These are phyloP conservation scores for Graphium sp. DNA, from an alignment of 2,329 filamentous ascomycete species.

Conservation along the genomic window DNA sequence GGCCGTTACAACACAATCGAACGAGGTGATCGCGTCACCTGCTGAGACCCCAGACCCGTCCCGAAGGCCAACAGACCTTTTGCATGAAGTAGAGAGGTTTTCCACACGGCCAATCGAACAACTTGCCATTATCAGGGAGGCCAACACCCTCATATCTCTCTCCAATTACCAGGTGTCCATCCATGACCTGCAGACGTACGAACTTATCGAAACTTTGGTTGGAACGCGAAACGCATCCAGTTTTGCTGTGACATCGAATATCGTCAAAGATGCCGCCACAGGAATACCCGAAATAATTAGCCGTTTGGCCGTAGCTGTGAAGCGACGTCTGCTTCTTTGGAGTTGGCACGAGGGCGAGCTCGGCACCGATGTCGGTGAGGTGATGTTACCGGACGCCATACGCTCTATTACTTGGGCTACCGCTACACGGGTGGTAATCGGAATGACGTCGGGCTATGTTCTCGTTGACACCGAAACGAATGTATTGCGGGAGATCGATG, in stretches of 20 bases:
- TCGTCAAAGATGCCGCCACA: conserved; percentile 74
- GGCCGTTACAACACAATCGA: too few species aligned
- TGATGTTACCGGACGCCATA: conserved; percentile 66
- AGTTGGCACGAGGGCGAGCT: conserved; percentile 94
- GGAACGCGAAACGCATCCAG: conserved; percentile 77
- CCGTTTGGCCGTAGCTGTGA: conserved; percentile 78
- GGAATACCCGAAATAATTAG: conserved; percentile 89
- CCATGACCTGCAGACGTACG: conserved; percentile 75
- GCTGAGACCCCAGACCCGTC: conserved; percentile 9
- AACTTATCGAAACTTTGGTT: conserved; percentile 60
- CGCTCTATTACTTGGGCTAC: conserved; percentile 85
- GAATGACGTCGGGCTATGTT: conserved; percentile 82
- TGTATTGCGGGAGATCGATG: conserved; percentile 49
- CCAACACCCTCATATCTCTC: conserved; percentile 76
- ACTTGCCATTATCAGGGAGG: conserved; percentile 89
- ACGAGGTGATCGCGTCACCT: conserved; percentile 11
- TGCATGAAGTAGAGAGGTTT: conserved; percentile 90
- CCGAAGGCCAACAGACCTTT: conserved; percentile 55
- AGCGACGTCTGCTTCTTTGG: conserved; percentile 79
- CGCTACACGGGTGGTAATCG: conserved; percentile 72
- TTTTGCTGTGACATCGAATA: conserved; percentile 91
- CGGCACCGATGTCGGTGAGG: conserved; percentile 53
- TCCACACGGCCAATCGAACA: conserved; percentile 81
- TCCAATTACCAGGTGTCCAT: conserved; percentile 82
- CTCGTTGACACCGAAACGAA: conserved; percentile 70